These are phyloP conservation scores for Luffa aegyptiaca DNA, from an alignment of 306 rosid genomes.

Conservation along the genomic window DNA sequence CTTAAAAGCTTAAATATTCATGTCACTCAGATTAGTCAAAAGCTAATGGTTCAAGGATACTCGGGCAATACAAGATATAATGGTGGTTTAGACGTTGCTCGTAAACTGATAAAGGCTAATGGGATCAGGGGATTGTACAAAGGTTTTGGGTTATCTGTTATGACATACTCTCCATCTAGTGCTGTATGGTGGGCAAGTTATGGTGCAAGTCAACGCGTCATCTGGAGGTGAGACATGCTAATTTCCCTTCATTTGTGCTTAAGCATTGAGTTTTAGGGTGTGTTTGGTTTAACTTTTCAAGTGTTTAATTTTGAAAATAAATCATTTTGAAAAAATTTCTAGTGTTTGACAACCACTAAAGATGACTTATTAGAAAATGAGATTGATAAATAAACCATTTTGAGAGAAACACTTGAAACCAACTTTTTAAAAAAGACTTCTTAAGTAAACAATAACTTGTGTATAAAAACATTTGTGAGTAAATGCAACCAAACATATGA, in stretches of 20 bases:
- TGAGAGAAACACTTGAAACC: too few relatives aligned
- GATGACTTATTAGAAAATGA: too few relatives aligned
- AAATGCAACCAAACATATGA: too few relatives aligned
- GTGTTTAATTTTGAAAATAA: too few relatives aligned
- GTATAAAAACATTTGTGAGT: too few relatives aligned
- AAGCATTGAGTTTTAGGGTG: not conserved
- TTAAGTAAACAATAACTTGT: too few relatives aligned
- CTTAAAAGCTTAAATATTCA: constrained; percentile 1
- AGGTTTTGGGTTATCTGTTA: constrained; percentile 82
- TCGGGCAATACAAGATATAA: constrained; percentile 64
- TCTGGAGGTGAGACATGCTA: constrained; percentile 86
- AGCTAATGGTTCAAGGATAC: constrained; percentile 91
- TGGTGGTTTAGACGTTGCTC: constrained; percentile 86
- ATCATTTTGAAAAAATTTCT: too few relatives aligned
- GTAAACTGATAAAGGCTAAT: constrained; percentile 46
- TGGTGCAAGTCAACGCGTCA: constrained; percentile 76
- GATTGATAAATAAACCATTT: too few relatives aligned
- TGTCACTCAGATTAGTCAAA: constrained; percentile 65
- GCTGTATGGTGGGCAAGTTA: constrained; percentile 99
- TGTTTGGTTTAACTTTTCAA: too few relatives aligned
- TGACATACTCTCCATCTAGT: constrained; percentile 88
- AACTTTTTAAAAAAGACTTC: too few relatives aligned
- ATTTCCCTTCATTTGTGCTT: constrained; percentile 9
- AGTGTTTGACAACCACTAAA: too few relatives aligned
- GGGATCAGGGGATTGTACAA: constrained; percentile 77